These are phyloP conservation scores for Coprinopsis cinerea DNA, from an alignment of 768 basidiomycete species.

Conservation along the genomic window DNA sequence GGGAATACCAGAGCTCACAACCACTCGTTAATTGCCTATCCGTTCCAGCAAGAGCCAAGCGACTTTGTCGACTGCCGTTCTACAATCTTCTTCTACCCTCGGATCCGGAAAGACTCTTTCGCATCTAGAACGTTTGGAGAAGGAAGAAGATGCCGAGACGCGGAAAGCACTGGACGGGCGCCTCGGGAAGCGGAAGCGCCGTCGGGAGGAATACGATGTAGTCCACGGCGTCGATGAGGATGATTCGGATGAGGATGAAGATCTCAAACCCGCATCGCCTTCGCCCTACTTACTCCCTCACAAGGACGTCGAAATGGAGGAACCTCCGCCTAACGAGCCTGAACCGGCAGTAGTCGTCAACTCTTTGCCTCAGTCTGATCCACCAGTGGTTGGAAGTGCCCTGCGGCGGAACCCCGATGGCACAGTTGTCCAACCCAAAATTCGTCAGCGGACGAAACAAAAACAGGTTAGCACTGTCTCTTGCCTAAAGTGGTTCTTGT, in stretches of 20 bases:
- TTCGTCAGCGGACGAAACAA: slow-evolving; percentile 37
- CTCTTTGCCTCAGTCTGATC: neutral
- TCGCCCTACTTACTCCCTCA: too few species aligned
- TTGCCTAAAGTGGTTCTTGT: neutral
- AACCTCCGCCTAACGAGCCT: neutral
- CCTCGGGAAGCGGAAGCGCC: slow-evolving; percentile 44
- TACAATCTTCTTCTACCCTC: slow-evolving; percentile 80
- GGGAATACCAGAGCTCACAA: too few species aligned
- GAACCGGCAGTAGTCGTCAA: neutral
- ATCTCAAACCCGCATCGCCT: too few species aligned
- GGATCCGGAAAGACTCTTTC: slow-evolving; percentile 67
- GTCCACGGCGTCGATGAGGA: slow-evolving; percentile 32
- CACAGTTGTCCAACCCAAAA: slow-evolving; percentile 42
- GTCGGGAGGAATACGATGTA: slow-evolving; percentile 14
- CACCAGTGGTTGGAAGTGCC: slow-evolving; percentile 48
- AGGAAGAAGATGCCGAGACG: slow-evolving; percentile 53
- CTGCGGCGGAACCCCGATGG: slow-evolving; percentile 65
- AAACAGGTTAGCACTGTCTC: slow-evolving; percentile 35
- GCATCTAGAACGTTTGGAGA: slow-evolving; percentile 53
- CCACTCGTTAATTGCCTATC: slow-evolving; percentile 9
- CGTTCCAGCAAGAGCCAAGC: slow-evolving; percentile 68
- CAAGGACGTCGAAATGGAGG: slow-evolving; percentile 7
- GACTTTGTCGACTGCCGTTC: slow-evolving; percentile 47
- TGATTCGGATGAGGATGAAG: slow-evolving; percentile 25
- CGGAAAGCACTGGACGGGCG: slow-evolving; percentile 46